These are phyloP conservation scores for Prunella vulgaris DNA, from an alignment of 257 asterid species.

Conservation along the genomic window DNA sequence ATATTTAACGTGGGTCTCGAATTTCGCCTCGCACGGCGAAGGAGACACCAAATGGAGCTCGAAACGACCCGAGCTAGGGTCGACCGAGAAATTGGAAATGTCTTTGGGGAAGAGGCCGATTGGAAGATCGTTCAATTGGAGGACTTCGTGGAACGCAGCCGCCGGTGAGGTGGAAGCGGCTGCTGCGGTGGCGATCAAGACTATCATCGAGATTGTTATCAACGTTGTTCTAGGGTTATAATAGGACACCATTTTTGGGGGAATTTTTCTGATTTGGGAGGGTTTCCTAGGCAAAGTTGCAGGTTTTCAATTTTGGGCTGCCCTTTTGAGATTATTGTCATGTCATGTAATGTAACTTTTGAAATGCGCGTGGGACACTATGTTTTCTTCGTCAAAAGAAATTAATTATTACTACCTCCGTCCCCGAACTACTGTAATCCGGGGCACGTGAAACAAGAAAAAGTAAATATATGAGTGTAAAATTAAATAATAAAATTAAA, in stretches of 20 bases:
- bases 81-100: constrained; percentile 46
- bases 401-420: too few species aligned
- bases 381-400: neutral
- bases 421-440: too few species aligned
- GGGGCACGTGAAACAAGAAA: too few species aligned
- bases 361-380: neutral
- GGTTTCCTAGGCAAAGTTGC: neutral
- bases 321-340: too few species aligned
- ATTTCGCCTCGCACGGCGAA: constrained; percentile 68
- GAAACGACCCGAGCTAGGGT: constrained; percentile 49
- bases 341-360: neutral
- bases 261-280: neutral
- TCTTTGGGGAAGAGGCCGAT: constrained; percentile 74
- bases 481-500: too few species aligned
- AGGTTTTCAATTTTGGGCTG: neutral
- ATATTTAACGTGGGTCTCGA: constrained; percentile 67
- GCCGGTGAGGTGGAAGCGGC: neutral
- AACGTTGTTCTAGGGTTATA: neutral
- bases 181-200: constrained; percentile 10
- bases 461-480: too few species aligned
- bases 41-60: constrained; percentile 45
- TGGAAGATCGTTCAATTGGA: constrained; percentile 57
- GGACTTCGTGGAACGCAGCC: constrained; percentile 47
- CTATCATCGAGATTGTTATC: neutral
- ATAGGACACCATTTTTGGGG: neutral